Evolutionary conservation across 306 rosid species (phyloP).

Genomic region (Vigna reflexopilosa): DNA sequence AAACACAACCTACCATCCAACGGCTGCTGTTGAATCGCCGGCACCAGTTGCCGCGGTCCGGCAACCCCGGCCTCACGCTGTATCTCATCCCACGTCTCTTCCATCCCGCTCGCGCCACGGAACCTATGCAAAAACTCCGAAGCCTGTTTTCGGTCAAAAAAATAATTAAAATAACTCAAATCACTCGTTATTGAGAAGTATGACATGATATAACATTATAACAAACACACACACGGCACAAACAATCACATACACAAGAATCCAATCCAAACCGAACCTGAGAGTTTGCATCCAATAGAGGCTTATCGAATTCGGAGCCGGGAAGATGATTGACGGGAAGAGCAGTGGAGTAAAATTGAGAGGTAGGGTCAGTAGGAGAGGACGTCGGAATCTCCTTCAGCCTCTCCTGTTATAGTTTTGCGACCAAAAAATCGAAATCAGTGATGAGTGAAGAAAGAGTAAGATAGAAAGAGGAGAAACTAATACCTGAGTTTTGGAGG

Average conservation of each 20-base stretch:
- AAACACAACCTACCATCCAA: conserved; percentile 62
- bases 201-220: background rate
- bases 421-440: background rate
- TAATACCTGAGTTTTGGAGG: conserved; percentile 73
- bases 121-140: conserved; percentile 76
- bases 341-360: conserved; percentile 50
- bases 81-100: conserved; percentile 85
- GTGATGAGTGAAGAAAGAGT: background rate
- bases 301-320: conserved; percentile 78
- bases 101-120: conserved; percentile 62
- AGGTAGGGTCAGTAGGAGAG: conserved; percentile 54
- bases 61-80: conserved; percentile 51
- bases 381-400: conserved; percentile 86
- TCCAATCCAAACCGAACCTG: conserved; percentile 57
- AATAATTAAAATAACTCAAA: background rate
- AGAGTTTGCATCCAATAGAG: conserved; percentile 58
- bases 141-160: conserved; percentile 50
- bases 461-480: too few relatives aligned
- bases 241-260: background rate
- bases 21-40: conserved; percentile 61
- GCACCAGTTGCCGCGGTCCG: background rate
- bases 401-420: conserved; percentile 59
- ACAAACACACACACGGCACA: background rate
- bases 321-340: conserved; percentile 54
- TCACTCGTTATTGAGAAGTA: background rate